Evolutionary conservation across 2,329 filamentous ascomycete genomes (phyloP).

Genomic region (Ophioceras dolichostomum): DNA sequence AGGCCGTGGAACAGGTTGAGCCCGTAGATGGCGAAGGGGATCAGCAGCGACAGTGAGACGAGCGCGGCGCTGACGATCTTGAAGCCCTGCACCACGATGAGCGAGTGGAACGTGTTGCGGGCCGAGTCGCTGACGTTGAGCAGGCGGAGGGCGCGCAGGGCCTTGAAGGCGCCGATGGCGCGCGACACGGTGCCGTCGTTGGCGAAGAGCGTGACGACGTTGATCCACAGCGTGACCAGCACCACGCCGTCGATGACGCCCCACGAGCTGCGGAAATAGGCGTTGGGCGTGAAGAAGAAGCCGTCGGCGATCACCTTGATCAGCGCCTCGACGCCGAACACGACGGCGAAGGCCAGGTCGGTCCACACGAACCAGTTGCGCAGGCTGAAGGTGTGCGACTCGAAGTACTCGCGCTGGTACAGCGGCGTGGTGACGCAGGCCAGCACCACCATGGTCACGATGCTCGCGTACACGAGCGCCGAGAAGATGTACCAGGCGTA

Average conservation of each 20-base stretch:
- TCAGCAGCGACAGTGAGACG: constrained; percentile 84
- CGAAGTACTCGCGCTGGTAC: constrained; percentile 82
- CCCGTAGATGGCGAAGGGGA: constrained; percentile 94
- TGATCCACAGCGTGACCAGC: constrained; percentile 88
- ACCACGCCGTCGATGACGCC: constrained; percentile 91
- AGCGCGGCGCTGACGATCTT: constrained; percentile 89
- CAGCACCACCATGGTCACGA: constrained; percentile 94
- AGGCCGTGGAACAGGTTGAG: constrained; percentile 84
- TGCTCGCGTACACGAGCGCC: constrained; percentile 83
- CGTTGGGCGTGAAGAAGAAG: constrained; percentile 93
- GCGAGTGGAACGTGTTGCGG: constrained; percentile 89
- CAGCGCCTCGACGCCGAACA: constrained; percentile 76
- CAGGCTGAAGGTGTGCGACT: constrained; percentile 40
- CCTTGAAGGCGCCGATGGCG: constrained; percentile 94
- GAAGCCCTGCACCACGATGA: constrained; percentile 88
- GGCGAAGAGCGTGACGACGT: constrained; percentile 70
- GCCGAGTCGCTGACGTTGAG: constrained; percentile 95
- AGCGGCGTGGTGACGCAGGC: constrained; percentile 90
- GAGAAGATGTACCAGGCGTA: constrained; percentile 89
- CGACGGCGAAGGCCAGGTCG: constrained; percentile 74
- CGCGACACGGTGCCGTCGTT: constrained; percentile 77
- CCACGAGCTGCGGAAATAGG: constrained; percentile 93
- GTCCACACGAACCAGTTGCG: constrained; percentile 93
- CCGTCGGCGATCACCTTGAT: constrained; percentile 96
- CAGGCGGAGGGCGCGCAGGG: constrained; percentile 76